These are phyloP conservation scores for Trichoderma citrinoviride DNA, from an alignment of 2,329 filamentous ascomycete genomes.

Conservation along the genomic window DNA sequence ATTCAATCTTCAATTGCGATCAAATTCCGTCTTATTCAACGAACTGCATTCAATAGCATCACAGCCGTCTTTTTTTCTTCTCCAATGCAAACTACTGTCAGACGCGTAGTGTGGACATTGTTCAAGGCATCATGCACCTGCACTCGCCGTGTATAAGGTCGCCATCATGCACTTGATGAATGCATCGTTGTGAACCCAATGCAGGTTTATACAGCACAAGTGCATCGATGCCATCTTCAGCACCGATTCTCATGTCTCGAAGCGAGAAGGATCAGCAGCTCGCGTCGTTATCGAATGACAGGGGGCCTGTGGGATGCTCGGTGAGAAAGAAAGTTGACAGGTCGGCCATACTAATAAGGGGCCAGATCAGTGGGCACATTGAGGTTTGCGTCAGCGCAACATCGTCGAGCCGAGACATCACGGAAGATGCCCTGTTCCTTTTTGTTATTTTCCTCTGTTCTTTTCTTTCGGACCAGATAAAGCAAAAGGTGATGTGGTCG, in stretches of 20 bases:
- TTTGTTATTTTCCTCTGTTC: too few relatives aligned
- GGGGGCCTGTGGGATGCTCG: conserved; percentile 60
- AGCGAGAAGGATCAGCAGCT: conserved; percentile 42
- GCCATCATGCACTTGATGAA: not conserved
- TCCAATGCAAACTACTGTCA: too few relatives aligned
- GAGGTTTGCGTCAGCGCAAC: too few relatives aligned
- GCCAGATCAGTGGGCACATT: conserved; percentile 23
- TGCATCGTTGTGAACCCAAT: not conserved
- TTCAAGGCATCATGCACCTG: too few relatives aligned
- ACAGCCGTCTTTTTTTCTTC: too few relatives aligned
- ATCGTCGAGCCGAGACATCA: too few relatives aligned
- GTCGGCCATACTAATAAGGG: conserved; percentile 54
- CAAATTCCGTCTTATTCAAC: too few relatives aligned
- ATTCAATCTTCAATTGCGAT: too few relatives aligned
- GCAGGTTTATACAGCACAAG: conserved; percentile 52
- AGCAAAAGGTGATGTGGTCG: too few relatives aligned
- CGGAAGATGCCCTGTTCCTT: not conserved
- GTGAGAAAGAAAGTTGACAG: conserved; percentile 71
- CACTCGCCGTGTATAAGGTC: not conserved
- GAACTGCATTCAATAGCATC: too few relatives aligned
- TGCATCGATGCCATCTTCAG: conserved; percentile 64
- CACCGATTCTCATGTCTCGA: conserved; percentile 43
- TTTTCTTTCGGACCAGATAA: too few relatives aligned
- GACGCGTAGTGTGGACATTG: too few relatives aligned
- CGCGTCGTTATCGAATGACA: conserved; percentile 33